phyloP scores from a whole-genome alignment of 306 rosid genomes.

The Rubus idaeus region DNA sequence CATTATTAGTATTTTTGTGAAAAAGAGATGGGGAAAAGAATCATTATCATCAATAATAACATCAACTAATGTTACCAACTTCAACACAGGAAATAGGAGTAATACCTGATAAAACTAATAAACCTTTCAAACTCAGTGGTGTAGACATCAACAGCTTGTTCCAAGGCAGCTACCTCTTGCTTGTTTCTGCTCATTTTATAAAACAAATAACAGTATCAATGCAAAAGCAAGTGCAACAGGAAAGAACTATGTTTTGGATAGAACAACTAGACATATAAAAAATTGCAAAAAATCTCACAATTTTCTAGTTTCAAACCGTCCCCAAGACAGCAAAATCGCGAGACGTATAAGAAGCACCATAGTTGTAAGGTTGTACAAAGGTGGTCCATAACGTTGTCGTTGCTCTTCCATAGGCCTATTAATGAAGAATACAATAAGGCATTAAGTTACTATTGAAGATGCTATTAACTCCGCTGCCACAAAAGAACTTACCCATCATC shows the following conservation, averaged over 20 bases:
- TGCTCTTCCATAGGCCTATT: conserved; percentile 98
- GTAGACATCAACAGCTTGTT: conserved; percentile 76
- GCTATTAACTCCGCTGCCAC: conserved; percentile 2
- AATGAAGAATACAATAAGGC: conserved; percentile 17
- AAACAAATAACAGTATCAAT: conserved; percentile 18
- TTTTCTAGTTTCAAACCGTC: conserved; percentile 56
- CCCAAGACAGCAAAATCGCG: conserved; percentile 65
- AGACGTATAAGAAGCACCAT: conserved; percentile 68
- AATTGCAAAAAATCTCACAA: conserved; percentile 54
- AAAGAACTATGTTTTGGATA: background rate
- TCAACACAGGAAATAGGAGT: conserved; percentile 14
- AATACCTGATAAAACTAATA: conserved; percentile 71
- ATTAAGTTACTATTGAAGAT: background rate
- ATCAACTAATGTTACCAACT: background rate
- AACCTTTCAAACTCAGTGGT: conserved; percentile 76
- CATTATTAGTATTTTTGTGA: too few species aligned
- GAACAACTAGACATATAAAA: conserved; percentile 6
- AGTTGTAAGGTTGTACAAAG: conserved; percentile 73
- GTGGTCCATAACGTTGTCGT: conserved; percentile 93
- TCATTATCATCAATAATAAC: background rate
- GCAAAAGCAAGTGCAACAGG: background rate
- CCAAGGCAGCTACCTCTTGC: conserved; percentile 58
- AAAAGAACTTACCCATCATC: conserved; percentile 73
- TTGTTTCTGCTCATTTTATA: conserved; percentile 44
- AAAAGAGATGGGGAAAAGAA: background rate